Evolutionary conservation across 225 moss, liverwort and hornwort species (phyloP), one percentile per base, ranked within the genome.

Genomic region (Asterella californica): DNA sequence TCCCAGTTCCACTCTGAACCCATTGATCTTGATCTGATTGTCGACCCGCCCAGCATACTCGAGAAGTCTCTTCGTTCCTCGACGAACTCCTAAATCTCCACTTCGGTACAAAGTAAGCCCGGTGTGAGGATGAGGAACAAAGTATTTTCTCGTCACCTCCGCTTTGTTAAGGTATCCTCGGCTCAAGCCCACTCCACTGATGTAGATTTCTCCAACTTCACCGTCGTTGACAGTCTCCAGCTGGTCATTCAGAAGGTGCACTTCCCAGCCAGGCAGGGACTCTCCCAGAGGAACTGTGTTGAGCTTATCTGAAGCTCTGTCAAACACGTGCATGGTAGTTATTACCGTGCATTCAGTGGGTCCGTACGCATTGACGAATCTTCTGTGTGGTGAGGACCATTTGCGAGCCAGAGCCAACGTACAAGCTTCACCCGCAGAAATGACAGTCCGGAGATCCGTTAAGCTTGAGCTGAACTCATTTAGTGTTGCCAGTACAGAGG

Each of bases 121-220:
- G 10, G 45, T 27, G 14, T 6, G 25, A 42, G 55, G 46, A 42
- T 74, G 37, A 57, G 6, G 25, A 34, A 85, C 66, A 79, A 90
- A 84, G 63, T 76, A 78, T 77, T 82, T 46, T 17, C 27, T 30
- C 2, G 85, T 84, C 63, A 72, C 68, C 15, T 82, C 82, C 18
- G 57, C 75, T 67, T 90, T 85, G 66, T 84, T 57, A 32, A 87
- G 73, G 72, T 90, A 90, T 64, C 82, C 85, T 67, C 34, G 30
- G 37, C 87, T 87, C 49, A 90, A 75, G 73, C 89, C 89, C 14
- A 83, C 54, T 53, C 89, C 89, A 66, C 83, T 83, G 45, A 87
- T 87, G 83, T 87, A 90, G 61, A 90, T 85, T 80, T 90, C 85
- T 63, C 89, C 89, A 78, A 83, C 82, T 79, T 87, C 85, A 76